A percentile compares a stretch with the other conserved stretches of the same genome.
These are phyloP conservation scores for Populus tomentosa DNA, from an alignment of 441 rosid genomes.

Conservation along the genomic window DNA sequence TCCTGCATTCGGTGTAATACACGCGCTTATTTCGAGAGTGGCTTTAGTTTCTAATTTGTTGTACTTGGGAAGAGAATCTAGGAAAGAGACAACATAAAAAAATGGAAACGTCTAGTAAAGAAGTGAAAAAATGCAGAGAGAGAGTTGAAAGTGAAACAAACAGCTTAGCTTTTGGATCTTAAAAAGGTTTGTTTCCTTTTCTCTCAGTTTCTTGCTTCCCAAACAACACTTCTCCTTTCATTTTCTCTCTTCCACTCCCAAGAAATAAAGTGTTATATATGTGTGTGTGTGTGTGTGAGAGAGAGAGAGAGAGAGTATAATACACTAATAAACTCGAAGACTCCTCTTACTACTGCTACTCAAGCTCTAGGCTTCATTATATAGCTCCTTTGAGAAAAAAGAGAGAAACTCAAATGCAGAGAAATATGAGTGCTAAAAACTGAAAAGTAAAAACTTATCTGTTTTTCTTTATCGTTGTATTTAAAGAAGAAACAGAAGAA, in stretches of 20 bases:
- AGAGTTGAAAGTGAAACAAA: conserved; percentile 14
- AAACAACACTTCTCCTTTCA: conserved; percentile 25
- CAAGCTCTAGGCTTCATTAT: background rate
- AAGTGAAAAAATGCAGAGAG: conserved; percentile 1
- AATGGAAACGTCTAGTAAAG: background rate
- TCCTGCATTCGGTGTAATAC: background rate
- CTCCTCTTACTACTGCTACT: background rate
- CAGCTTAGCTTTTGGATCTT: conserved; percentile 41
- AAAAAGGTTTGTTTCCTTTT: conserved; percentile 23
- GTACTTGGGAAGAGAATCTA: background rate
- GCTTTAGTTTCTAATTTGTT: background rate
- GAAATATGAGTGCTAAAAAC: background rate
- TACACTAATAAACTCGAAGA: background rate
- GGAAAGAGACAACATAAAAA: background rate
- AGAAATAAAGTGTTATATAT: conserved; percentile 2
- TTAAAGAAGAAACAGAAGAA: background rate
- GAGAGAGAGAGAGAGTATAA: background rate
- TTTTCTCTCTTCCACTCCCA: conserved; percentile 24
- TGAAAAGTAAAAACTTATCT: background rate
- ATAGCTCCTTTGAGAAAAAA: background rate
- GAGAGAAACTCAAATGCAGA: background rate
- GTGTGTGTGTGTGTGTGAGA: background rate
- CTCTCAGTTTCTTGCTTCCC: conserved; percentile 38
- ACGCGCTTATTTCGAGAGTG: conserved; percentile 9
- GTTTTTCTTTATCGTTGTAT: too few species aligned